Conservation (phyloP, 257 asterid species). For the Ocimum tenuiflorum region DNA sequence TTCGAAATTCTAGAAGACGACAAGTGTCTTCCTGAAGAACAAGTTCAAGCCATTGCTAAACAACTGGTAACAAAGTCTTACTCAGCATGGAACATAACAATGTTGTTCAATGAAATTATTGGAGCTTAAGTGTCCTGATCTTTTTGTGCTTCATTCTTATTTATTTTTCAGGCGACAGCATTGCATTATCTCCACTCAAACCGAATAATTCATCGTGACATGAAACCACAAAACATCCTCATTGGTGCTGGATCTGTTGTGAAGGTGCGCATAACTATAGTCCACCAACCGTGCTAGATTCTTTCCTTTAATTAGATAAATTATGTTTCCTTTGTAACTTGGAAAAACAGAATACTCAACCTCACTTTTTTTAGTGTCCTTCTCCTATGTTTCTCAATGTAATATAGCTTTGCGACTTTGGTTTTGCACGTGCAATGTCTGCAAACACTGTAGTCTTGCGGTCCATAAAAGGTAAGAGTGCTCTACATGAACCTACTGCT, state of each 20-base stretch:
- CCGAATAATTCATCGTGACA: conserved; percentile 96
- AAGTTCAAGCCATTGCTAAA: conserved; percentile 97
- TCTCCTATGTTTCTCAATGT: conserved; percentile 19
- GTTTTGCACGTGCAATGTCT: conserved; percentile 98
- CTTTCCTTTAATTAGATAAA: no score
- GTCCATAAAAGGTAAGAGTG: conserved; percentile 72
- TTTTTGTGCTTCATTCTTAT: conserved; percentile 9
- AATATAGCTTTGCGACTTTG: conserved; percentile 86
- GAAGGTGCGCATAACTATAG: conserved; percentile 64
- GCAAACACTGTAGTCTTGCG: conserved; percentile 92
- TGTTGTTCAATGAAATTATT: neutral
- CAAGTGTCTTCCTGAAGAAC: conserved; percentile 96
- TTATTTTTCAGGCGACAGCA: conserved; percentile 66
- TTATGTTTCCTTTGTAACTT: no score
- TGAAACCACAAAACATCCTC: conserved; percentile 97
- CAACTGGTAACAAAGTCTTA: conserved; percentile 57
- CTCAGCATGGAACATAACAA: neutral
- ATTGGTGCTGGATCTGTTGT: conserved; percentile 90
- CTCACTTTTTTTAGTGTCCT: conserved; percentile 9
- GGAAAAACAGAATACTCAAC: conserved; percentile 1
- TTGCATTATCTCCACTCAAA: conserved; percentile 91
- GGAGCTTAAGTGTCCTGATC: neutral
- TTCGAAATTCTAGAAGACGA: conserved; percentile 98
- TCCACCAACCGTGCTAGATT: neutral
- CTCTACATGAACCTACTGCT: conserved; percentile 3